These are phyloP conservation scores for Yamadazyma atlantica DNA, from an alignment of 1,139 yeast genomes.

Conservation along the genomic window DNA sequence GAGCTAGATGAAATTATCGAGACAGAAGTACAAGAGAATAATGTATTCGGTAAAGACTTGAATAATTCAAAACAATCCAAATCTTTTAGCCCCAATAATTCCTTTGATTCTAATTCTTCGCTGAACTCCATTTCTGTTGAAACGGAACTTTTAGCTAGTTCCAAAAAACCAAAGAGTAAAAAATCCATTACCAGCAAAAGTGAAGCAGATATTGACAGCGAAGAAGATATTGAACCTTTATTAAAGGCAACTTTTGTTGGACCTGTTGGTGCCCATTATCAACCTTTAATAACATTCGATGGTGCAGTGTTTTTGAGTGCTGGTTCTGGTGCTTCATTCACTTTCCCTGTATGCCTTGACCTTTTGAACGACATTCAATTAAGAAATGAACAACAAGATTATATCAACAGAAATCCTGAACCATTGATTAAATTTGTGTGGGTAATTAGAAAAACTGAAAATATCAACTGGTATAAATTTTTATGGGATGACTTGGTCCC, in stretches of 20 bases:
- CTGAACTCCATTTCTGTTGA: conserved; percentile 11
- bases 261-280: conserved; percentile 45
- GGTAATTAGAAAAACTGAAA: conserved; percentile 27
- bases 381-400: conserved; percentile 30
- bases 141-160: conserved; percentile 13
- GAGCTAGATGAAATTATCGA: background rate
- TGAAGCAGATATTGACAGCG: conserved; percentile 6
- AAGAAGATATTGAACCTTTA: conserved; percentile 13
- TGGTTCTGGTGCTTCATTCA: conserved; percentile 49
- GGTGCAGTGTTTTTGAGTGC: conserved; percentile 40
- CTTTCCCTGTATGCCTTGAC: conserved; percentile 45
- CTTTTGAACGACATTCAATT: conserved; percentile 25
- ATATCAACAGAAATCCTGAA: conserved; percentile 29
- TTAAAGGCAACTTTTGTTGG: conserved; percentile 41
- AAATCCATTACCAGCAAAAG: background rate
- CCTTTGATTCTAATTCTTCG: conserved; percentile 3
- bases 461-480: conserved; percentile 39
- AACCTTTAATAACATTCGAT: conserved; percentile 44
- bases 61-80: background rate
- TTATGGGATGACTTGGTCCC: conserved; percentile 27
- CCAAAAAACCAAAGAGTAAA: conserved; percentile 3
- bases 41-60: no score
- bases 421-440: conserved; percentile 33
- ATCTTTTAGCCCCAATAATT: background rate
- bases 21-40: no score